Conservation (phyloP, 2,329 filamentous ascomycete species). For the Leptoxyphium fumago region DNA sequence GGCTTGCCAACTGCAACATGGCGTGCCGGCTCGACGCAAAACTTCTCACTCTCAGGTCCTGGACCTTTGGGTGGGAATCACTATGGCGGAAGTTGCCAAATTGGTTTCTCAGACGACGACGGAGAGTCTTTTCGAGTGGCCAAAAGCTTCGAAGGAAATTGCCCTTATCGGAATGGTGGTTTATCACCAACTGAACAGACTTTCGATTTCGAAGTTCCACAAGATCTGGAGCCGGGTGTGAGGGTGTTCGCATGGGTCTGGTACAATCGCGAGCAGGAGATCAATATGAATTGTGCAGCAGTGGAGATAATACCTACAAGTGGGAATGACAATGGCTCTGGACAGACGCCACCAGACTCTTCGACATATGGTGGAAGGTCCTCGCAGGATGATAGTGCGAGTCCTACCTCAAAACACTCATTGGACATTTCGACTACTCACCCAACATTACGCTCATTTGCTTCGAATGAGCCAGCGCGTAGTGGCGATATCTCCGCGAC, state of each 20-base stretch:
- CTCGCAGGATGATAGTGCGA: too few species aligned
- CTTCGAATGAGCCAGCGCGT: neutral
- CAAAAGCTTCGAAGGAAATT: slow-evolving; percentile 32
- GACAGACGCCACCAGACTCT: slow-evolving; percentile 11
- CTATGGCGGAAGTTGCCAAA: slow-evolving; percentile 33
- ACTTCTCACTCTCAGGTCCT: slow-evolving; percentile 23
- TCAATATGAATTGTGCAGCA: slow-evolving; percentile 31
- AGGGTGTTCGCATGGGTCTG: slow-evolving; percentile 34
- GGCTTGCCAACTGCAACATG: slow-evolving; percentile 29
- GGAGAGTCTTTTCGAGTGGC: slow-evolving; percentile 26
- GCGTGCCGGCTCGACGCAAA: slow-evolving; percentile 27
- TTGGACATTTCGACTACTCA: neutral
- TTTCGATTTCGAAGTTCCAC: slow-evolving; percentile 31
- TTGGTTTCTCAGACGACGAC: slow-evolving; percentile 28
- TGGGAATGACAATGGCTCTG: slow-evolving; percentile 8
- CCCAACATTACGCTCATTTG: neutral
- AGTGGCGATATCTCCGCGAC: neutral
- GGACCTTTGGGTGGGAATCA: slow-evolving; percentile 22
- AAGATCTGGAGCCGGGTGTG: slow-evolving; percentile 26
- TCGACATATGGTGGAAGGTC: too few species aligned
- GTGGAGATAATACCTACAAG: slow-evolving; percentile 23
- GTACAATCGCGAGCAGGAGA: slow-evolving; percentile 33
- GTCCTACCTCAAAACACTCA: too few species aligned
- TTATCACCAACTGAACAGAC: slow-evolving; percentile 25
- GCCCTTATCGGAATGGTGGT: slow-evolving; percentile 27